A percentile compares a stretch with the other conserved stretches of the same genome.
These are phyloP conservation scores for Acacia melanoxylon DNA, from an alignment of 306 rosid species.

Conservation along the genomic window DNA sequence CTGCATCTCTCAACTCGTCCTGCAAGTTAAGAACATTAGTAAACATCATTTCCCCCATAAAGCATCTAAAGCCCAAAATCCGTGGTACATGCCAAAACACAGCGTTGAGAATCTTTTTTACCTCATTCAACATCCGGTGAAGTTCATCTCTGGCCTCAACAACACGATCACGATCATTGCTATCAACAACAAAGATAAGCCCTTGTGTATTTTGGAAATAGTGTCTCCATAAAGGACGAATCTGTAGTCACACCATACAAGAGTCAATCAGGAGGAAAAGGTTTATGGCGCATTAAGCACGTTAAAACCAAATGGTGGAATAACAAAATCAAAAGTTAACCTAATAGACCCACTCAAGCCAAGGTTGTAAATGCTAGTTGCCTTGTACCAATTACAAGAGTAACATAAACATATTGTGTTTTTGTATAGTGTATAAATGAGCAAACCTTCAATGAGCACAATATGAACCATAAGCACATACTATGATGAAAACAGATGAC, in stretches of 20 bases:
- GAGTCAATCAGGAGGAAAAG: not conserved
- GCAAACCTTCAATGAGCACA: not conserved
- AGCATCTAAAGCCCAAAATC: not conserved
- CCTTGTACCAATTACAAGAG: not conserved
- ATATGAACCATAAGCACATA: not conserved
- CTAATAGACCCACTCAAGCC: not conserved
- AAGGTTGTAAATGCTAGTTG: not conserved
- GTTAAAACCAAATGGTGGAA: not conserved
- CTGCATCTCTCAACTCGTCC: conserved; percentile 46
- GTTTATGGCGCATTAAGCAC: not conserved
- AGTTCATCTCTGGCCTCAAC: conserved; percentile 45
- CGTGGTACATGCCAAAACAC: not conserved
- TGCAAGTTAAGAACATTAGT: conserved; percentile 13
- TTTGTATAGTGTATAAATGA: not conserved
- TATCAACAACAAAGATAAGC: conserved; percentile 46
- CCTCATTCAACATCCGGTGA: conserved; percentile 50
- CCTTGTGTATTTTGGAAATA: conserved; percentile 47
- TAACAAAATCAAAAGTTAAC: not conserved
- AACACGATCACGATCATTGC: conserved; percentile 48
- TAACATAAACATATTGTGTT: not conserved
- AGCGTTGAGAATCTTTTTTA: not conserved
- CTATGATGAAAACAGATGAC: not conserved
- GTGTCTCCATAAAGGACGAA: conserved; percentile 44
- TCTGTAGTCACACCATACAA: conserved; percentile 27
- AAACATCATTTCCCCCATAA: not conserved